These are phyloP conservation scores for Phytophthora cactorum DNA, from an alignment of 352 stramenopile genomes.

Conservation along the genomic window DNA sequence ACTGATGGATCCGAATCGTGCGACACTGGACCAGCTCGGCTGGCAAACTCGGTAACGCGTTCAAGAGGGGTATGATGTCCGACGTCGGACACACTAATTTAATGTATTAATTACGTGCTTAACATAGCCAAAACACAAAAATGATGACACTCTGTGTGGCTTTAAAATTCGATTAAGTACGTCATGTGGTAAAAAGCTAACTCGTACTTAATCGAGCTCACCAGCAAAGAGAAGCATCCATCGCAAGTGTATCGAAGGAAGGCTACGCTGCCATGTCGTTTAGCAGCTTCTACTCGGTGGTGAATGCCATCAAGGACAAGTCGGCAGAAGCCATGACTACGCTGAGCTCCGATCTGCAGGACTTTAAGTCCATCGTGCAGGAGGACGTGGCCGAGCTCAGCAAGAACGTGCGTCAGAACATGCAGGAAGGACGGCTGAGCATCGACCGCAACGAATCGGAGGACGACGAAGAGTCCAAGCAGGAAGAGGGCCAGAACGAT, in stretches of 20 bases:
- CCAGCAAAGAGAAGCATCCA: slow-evolving; percentile 8
- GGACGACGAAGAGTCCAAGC: slow-evolving; percentile 22
- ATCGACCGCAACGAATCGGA: slow-evolving; percentile 42
- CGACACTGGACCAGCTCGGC: not conserved
- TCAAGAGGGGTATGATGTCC: slow-evolving; percentile 9
- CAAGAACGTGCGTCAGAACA: slow-evolving; percentile 60
- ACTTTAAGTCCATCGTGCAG: slow-evolving; percentile 74
- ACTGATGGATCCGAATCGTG: slow-evolving; percentile 17
- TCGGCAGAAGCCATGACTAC: slow-evolving; percentile 77
- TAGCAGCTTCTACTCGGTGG: slow-evolving; percentile 57
- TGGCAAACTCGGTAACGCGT: slow-evolving; percentile 11
- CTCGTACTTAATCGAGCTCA: slow-evolving; percentile 5
- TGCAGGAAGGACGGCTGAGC: slow-evolving; percentile 54
- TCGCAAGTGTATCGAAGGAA: not conserved
- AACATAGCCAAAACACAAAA: not conserved
- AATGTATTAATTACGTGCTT: not conserved
- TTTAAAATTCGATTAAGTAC: slow-evolving; percentile 1
- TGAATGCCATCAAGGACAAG: slow-evolving; percentile 58
- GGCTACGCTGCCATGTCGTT: slow-evolving; percentile 44
- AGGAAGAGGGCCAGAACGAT: slow-evolving; percentile 13
- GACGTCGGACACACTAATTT: slow-evolving; percentile 23
- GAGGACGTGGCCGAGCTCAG: slow-evolving; percentile 70
- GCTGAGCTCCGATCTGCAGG: slow-evolving; percentile 74
- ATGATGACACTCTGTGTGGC: not conserved
- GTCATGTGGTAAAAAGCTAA: not conserved